These are phyloP conservation scores for Incumbomyces lentus DNA, from an alignment of 2,329 filamentous ascomycete species.

Conservation along the genomic window DNA sequence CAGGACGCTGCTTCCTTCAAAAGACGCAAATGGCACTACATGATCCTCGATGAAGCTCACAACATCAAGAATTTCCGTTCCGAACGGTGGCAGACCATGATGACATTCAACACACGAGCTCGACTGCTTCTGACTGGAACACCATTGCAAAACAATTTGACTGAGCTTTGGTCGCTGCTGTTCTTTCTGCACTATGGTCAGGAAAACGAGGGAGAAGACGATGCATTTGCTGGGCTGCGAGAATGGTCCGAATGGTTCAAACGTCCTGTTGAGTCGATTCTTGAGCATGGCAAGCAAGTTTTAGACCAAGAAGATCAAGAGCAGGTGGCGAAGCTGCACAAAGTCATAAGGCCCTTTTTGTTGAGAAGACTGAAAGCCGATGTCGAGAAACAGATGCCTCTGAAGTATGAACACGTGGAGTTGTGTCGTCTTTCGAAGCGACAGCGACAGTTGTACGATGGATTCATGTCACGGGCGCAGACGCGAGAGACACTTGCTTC, in stretches of 20 bases:
- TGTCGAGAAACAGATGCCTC: slow-evolving; percentile 98
- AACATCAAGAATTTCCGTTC: slow-evolving; percentile 99
- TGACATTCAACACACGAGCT: slow-evolving; percentile 84
- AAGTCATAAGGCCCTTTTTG: slow-evolving; percentile 83
- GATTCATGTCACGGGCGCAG: slow-evolving; percentile 82
- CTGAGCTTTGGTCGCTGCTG: slow-evolving; percentile 90
- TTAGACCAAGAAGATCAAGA: slow-evolving; percentile 89
- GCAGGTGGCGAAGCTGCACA: slow-evolving; percentile 87
- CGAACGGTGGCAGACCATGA: slow-evolving; percentile 87
- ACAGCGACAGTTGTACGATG: slow-evolving; percentile 90
- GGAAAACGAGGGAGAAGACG: slow-evolving; percentile 60
- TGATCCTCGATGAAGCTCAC: slow-evolving; percentile 95
- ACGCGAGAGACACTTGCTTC: slow-evolving; percentile 81
- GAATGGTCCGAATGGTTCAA: slow-evolving; percentile 96
- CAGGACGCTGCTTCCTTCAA: slow-evolving; percentile 93
- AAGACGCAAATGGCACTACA: slow-evolving; percentile 87
- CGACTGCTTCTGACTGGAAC: slow-evolving; percentile 86
- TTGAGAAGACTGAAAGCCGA: slow-evolving; percentile 86
- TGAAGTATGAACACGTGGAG: slow-evolving; percentile 93
- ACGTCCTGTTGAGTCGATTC: slow-evolving; percentile 87
- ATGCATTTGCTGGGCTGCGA: slow-evolving; percentile 85
- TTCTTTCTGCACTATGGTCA: slow-evolving; percentile 94
- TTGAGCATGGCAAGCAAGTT: slow-evolving; percentile 86
- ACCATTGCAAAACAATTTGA: slow-evolving; percentile 91
- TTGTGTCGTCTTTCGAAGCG: slow-evolving; percentile 92